These are phyloP conservation scores for Wickerhamiella nectarea DNA, from an alignment of 805 yeast species.

Conservation along the genomic window DNA sequence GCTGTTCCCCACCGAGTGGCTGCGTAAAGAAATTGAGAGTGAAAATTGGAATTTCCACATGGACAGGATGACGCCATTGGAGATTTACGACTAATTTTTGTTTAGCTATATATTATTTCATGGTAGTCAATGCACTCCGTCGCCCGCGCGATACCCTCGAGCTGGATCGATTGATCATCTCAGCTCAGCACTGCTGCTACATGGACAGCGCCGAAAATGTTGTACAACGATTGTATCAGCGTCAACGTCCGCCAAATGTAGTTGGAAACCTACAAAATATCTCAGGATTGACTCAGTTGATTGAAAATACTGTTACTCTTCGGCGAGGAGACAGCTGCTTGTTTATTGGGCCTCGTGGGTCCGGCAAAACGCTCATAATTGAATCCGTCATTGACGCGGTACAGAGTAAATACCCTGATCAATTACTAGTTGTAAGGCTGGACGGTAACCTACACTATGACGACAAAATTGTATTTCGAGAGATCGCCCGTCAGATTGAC, in stretches of 20 bases:
- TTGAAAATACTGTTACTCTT: slow-evolving; percentile 50
- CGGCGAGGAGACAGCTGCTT: slow-evolving; percentile 73
- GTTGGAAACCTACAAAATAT: background rate
- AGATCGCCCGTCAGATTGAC: slow-evolving; percentile 76
- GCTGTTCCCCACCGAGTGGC: slow-evolving; percentile 87
- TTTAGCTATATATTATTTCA: too few species aligned
- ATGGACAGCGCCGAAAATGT: background rate
- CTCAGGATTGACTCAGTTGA: slow-evolving; percentile 20
- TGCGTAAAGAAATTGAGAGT: slow-evolving; percentile 62
- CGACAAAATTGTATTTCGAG: slow-evolving; percentile 68
- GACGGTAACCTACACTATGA: slow-evolving; percentile 62
- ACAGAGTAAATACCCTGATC: slow-evolving; percentile 26
- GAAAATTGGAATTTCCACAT: slow-evolving; percentile 93
- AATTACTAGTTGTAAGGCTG: slow-evolving; percentile 48
- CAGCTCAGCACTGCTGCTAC: background rate
- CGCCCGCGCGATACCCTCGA: too few species aligned
- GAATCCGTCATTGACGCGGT: slow-evolving; percentile 41
- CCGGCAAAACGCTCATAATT: slow-evolving; percentile 60
- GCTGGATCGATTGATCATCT: too few species aligned
- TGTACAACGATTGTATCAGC: background rate
- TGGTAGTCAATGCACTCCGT: too few species aligned
- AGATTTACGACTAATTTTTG: slow-evolving; percentile 71
- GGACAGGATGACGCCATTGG: slow-evolving; percentile 89
- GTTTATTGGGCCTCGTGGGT: slow-evolving; percentile 63
- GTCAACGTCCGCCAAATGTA: background rate